Evolutionary conservation across 2,329 filamentous ascomycete genomes (phyloP).

Genomic region (Onygenales sp.): DNA sequence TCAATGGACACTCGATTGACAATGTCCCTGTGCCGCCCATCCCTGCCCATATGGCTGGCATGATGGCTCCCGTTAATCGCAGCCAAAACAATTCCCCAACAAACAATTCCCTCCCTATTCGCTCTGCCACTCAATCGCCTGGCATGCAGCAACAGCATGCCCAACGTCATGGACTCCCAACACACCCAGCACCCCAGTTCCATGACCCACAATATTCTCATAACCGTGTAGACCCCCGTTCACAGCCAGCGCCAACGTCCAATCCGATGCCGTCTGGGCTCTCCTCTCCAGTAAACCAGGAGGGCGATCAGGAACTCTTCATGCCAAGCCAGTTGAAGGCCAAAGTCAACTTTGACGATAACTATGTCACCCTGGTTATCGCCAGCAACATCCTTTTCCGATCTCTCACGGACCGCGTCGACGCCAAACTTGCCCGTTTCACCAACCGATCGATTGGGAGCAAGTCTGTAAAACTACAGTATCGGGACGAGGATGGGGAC

Average conservation of each 20-base stretch:
- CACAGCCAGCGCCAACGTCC: constrained; percentile 14
- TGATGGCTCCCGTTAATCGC: constrained; percentile 56
- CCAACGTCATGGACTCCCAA: constrained; percentile 34
- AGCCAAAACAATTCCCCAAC: constrained; percentile 76
- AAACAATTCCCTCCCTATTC: constrained; percentile 54
- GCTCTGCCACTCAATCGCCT: constrained; percentile 63
- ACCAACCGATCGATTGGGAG: constrained; percentile 75
- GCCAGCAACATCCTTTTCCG: constrained; percentile 92
- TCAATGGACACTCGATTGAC: constrained; percentile 46
- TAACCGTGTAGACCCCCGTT: constrained; percentile 12
- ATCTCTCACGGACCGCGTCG: constrained; percentile 87
- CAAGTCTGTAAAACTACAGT: constrained; percentile 76
- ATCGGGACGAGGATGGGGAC: constrained; percentile 85
- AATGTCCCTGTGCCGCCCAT: constrained; percentile 67
- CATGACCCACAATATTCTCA: constrained; percentile 31
- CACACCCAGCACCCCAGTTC: constrained; percentile 25
- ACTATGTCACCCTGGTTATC: constrained; percentile 91
- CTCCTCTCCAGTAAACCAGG: constrained; percentile 25
- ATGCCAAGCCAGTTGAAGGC: constrained; percentile 79
- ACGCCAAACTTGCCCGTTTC: constrained; percentile 83
- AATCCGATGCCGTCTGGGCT: constrained; percentile 10
- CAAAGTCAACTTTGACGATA: constrained; percentile 85
- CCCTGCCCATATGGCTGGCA: constrained; percentile 57
- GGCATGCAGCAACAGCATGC: constrained; percentile 50
- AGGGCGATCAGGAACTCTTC: constrained; percentile 30